A percentile compares a stretch with the other conserved stretches of the same genome.
These are phyloP conservation scores for Mucor indicus DNA, from an alignment of 371 early-diverging fungal species.

Conservation along the genomic window DNA sequence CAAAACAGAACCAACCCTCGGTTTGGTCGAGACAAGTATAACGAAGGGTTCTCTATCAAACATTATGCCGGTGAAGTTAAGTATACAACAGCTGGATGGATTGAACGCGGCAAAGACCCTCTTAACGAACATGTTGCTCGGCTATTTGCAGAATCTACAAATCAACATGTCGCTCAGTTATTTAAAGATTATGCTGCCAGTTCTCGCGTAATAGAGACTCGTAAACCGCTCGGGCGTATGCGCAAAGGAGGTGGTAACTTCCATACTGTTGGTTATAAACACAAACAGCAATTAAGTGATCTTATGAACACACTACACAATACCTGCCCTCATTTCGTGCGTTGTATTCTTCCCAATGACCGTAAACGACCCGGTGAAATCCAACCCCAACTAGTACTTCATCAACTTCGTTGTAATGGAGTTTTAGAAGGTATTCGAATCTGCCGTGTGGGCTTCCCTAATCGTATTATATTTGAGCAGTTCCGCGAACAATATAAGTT, in stretches of 20 bases:
- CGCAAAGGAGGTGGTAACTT: slow-evolving; percentile 76
- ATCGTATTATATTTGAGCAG: slow-evolving; percentile 91
- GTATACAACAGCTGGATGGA: slow-evolving; percentile 95
- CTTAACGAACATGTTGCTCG: slow-evolving; percentile 94
- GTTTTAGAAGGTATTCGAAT: slow-evolving; percentile 99
- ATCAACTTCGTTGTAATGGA: slow-evolving; percentile 99
- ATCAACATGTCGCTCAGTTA: slow-evolving; percentile 74
- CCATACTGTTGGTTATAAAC: slow-evolving; percentile 95
- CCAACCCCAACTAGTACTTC: slow-evolving; percentile 83
- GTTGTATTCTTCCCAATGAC: slow-evolving; percentile 99
- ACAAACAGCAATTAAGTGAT: slow-evolving; percentile 91
- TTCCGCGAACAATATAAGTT: slow-evolving; percentile 97
- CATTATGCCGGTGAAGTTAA: slow-evolving; percentile 99
- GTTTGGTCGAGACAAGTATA: slow-evolving; percentile 84
- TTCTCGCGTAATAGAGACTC: background rate
- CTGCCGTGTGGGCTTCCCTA: slow-evolving; percentile 97
- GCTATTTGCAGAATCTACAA: slow-evolving; percentile 81
- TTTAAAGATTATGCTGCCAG: slow-evolving; percentile 70
- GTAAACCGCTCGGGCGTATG: background rate
- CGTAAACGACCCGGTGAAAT: slow-evolving; percentile 90
- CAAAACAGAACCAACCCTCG: slow-evolving; percentile 39
- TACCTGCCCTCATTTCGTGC: slow-evolving; percentile 99
- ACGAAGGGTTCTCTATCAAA: slow-evolving; percentile 88
- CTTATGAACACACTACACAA: slow-evolving; percentile 91
- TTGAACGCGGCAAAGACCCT: slow-evolving; percentile 99